Evolutionary conservation across 2,329 filamentous ascomycete species (phyloP).

Genomic region (Blumeriella jaapii): DNA sequence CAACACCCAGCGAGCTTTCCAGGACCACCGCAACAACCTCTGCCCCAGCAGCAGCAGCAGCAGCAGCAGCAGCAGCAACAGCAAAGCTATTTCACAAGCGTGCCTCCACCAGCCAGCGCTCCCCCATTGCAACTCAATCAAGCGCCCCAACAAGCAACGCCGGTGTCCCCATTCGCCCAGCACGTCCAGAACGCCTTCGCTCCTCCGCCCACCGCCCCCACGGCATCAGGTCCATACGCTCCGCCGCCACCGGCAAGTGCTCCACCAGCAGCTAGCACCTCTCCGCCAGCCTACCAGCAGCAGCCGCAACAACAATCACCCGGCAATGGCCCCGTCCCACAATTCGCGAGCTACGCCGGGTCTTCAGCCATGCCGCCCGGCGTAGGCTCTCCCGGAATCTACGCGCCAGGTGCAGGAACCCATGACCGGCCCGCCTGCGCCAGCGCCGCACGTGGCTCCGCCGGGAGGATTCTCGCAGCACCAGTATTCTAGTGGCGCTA

Average conservation of each 20-base stretch:
- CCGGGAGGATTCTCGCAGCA: constrained; percentile 47
- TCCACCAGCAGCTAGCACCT: constrained; percentile 8
- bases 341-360: constrained; percentile 34
- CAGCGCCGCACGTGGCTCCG: constrained; percentile 26
- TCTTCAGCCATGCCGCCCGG: constrained; percentile 34
- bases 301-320: constrained; percentile 6
- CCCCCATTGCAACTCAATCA: constrained; percentile 9
- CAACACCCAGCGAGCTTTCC: too few species aligned
- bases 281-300: constrained; percentile 15
- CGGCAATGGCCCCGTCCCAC: constrained; percentile 27
- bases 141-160: constrained; percentile 12
- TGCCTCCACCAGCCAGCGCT: constrained; percentile 10
- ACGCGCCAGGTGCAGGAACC: constrained; percentile 11
- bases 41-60: constrained; percentile 7
- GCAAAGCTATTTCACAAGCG: constrained; percentile 31
- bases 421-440: constrained; percentile 2
- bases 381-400: constrained; percentile 27
- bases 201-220: constrained; percentile 17
- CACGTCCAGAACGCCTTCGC: constrained; percentile 21
- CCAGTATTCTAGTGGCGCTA: constrained; percentile 29
- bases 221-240: constrained; percentile 15
- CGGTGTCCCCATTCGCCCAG: constrained; percentile 16
- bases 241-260: constrained; percentile 13
- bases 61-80: constrained; percentile 9
- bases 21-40: too few species aligned